Evolutionary conservation across 2,329 filamentous ascomycete genomes (phyloP), one percentile per base, ranked within the genome.

Genomic region (Orbilia quercus): DNA sequence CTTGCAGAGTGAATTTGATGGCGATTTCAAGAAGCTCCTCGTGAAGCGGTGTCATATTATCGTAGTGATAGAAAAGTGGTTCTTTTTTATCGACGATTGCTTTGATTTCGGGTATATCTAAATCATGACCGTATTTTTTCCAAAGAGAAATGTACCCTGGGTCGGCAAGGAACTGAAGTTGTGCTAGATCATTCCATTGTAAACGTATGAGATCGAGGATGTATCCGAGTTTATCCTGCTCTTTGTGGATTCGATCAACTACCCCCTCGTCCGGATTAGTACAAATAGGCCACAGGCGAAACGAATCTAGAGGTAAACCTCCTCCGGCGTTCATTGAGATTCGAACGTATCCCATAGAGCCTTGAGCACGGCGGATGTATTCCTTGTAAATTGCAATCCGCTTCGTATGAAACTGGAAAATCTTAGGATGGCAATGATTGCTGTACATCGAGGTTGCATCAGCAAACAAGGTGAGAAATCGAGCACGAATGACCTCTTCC

Each of bases 191-290:
- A 2, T 54, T 31, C 69, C 69, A 73, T n/a, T 73, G 47, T 4
- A 40, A 12, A 16, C 69, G 59, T 1, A 73, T 16, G 12, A 73
- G 16, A 25, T 73, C 69, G 3, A 73, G 11, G 7, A 42, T 45
- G 12, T 47, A 48, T 14, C 28, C 36, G 2, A 65, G 11, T n/a
- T 55, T 40, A 6, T 38, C 47, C 22, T 65, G 59, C 2, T 40
- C 58, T 11, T 25, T 6, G 9, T 45, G 7, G 1, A 66, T 4
- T 2, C 23, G 25, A 11, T 31, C 18, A 12, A 16, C 7, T 12
- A 45, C 20, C 7, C 36, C 16, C n/a, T 42, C 36, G 16, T 45
- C 34, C 7, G 16, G 14, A 9, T 50, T 38, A 1, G 23, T 36
- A n/a, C 23, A 25, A 5, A 28, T 25, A 1, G 20, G 9, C 16